Percentiles rank a stretch among this genome's conserved stretches.
These are phyloP conservation scores for Calonectria pteridis DNA, from an alignment of 2,329 filamentous ascomycete genomes.

Conservation along the genomic window DNA sequence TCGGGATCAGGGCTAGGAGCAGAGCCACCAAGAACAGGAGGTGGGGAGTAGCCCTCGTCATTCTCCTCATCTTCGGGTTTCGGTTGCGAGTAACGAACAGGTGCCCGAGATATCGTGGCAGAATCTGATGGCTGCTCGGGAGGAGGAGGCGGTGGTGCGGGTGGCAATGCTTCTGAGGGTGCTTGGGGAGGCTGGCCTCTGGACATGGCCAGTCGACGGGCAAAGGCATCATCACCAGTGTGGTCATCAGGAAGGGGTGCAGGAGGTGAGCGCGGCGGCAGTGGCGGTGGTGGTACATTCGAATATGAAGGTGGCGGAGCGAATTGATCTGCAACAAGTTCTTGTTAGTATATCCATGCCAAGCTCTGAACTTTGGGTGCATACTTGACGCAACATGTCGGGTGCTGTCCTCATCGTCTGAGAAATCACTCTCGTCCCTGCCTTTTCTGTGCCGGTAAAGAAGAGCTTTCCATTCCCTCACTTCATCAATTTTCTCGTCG, in stretches of 20 bases:
- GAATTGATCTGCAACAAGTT: conserved; percentile 63
- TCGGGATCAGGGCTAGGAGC: conserved; percentile 56
- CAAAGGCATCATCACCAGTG: conserved; percentile 78
- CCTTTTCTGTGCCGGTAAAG: conserved; percentile 77
- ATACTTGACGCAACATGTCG: conserved; percentile 50
- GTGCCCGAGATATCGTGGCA: conserved; percentile 81
- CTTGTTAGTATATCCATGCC: conserved; percentile 34
- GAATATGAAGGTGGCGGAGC: conserved; percentile 69
- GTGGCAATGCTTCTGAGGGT: conserved; percentile 46
- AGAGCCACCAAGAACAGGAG: conserved; percentile 61
- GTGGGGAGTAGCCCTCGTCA: conserved; percentile 57
- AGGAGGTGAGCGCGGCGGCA: conserved; percentile 62
- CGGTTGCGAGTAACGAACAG: conserved; percentile 75
- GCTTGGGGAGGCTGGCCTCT: conserved; percentile 51
- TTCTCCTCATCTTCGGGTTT: conserved; percentile 49
- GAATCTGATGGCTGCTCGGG: conserved; percentile 49
- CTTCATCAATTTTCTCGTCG: conserved; percentile 84
- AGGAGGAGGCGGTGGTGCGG: conserved; percentile 48
- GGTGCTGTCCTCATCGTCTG: conserved; percentile 53
- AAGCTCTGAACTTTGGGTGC: conserved; percentile 18
- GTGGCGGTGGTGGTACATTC: conserved; percentile 69
- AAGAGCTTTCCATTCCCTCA: conserved; percentile 86
- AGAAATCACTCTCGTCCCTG: conserved; percentile 56
- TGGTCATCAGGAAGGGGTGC: conserved; percentile 66
- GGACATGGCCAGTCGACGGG: conserved; percentile 71